A percentile compares a stretch with the other conserved stretches of the same genome.
These are phyloP conservation scores for Chrysochromulina parva DNA, from an alignment of 78 protist genomes.

Conservation along the genomic window DNA sequence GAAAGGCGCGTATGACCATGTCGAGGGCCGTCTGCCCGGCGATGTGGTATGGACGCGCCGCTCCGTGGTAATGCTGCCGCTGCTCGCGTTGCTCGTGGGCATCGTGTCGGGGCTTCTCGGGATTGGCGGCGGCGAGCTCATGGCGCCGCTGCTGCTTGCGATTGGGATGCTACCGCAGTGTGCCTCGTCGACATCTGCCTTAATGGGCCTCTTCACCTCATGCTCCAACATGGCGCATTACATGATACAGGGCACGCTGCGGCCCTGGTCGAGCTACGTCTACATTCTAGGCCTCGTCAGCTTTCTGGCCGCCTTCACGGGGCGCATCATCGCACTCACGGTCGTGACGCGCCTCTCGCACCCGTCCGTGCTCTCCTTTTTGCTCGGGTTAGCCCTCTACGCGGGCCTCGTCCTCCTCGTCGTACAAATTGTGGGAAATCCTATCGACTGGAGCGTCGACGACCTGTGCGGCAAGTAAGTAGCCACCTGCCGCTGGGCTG, in stretches of 20 bases:
- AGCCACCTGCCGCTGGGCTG: too few species aligned
- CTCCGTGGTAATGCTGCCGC: background rate
- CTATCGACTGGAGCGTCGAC: too few species aligned
- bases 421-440: background rate
- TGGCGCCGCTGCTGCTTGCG: background rate
- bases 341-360: background rate
- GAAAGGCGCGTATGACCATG: too few species aligned
- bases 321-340: background rate
- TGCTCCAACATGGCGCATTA: background rate
- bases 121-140: conserved; percentile 25
- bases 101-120: background rate
- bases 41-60: background rate
- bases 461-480: too few species aligned
- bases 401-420: background rate
- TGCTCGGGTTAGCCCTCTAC: background rate
- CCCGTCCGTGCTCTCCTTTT: background rate
- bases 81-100: background rate
- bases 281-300: background rate
- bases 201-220: background rate
- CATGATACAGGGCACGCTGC: background rate
- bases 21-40: background rate
- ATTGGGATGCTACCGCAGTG: conserved; percentile 21
- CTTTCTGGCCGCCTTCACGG: background rate
- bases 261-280: too few species aligned
- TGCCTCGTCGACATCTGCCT: background rate